Evolutionary conservation across 768 basidiomycete genomes (phyloP).

Genomic region (Filobasidium wieringae): DNA sequence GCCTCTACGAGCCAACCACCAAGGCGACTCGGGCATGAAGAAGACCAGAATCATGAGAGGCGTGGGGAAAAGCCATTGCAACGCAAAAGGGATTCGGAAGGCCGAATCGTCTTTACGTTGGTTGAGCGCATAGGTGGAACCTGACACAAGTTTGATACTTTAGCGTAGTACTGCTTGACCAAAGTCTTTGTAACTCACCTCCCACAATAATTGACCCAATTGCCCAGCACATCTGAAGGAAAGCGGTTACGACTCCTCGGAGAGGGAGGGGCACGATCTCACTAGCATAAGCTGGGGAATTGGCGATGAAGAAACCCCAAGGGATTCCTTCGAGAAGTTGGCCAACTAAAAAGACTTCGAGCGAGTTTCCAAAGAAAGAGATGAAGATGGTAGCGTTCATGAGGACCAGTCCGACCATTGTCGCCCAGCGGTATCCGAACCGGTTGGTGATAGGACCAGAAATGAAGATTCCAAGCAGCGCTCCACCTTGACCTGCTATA

Average conservation of each 20-base stretch:
- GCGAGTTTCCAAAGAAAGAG: conserved; percentile 23
- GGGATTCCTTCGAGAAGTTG: conserved; percentile 12
- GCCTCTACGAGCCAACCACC: conserved; percentile 25
- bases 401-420: conserved; percentile 9
- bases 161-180: not conserved
- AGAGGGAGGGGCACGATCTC: conserved; percentile 29
- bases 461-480: conserved; percentile 33
- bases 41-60: conserved; percentile 29
- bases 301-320: conserved; percentile 24
- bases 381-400: conserved; percentile 25
- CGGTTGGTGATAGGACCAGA: conserved; percentile 14
- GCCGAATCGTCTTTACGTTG: conserved; percentile 5
- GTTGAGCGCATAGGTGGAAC: conserved; percentile 22
- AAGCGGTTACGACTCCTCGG: conserved; percentile 21
- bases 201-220: conserved; percentile 31
- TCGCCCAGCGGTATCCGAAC: conserved; percentile 2
- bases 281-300: conserved; percentile 36
- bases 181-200: not conserved
- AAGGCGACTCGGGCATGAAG: conserved; percentile 31
- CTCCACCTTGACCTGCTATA: conserved; percentile 28
- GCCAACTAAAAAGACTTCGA: conserved; percentile 20
- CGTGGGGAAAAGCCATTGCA: conserved; percentile 37
- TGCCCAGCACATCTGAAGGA: conserved; percentile 21
- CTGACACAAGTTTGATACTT: no score
- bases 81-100: conserved; percentile 20